Evolutionary conservation across 208 protist species (phyloP), one percentile per base, ranked within the genome.

Genomic region (Trypanosoma rangeli): DNA sequence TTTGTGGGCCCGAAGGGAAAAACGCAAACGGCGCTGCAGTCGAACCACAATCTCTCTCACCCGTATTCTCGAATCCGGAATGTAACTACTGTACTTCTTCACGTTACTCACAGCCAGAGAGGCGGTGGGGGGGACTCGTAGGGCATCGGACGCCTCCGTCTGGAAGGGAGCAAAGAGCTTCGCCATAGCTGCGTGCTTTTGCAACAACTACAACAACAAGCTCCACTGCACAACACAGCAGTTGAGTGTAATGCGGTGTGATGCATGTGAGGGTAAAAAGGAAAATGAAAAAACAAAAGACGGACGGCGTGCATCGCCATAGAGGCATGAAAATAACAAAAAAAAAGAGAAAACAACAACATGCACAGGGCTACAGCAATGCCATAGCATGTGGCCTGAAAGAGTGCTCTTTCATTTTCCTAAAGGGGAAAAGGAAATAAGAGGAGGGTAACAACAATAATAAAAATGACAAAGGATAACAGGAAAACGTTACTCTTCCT

Each of bases 371-470:
- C 42, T 18, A 9, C 13, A 46, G 42, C 42, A 46, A 1, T 46
- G 42, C 42, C 15, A 3, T 18, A 46, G 15, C 12, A 9, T 37
- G 42, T 46, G 42, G 37, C 37, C 15, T 46, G 15, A 16, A 18
- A 46, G 42, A 46, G 15, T 46, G 3, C 42, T 46, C 8, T 46
- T 46, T 1, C 42, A 20, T 5, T 9, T 28, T 48, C 3, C 31
- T 26, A 28, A 68, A 73, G 24, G 29, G 59, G 9, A 59, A 59
- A 18, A 28, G 31, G 42, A 60, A 69, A n/a, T 5, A 68, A 16
- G 29, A 28, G 28, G 48, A n/a, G n/a, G 59, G 1, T 13, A n/a
- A n/a, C 53, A 26, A 56, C 9, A 56, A 67, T 0, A 67, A 56
- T 5, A 57, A 57, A 22, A 56, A 67, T 0, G 56, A 56, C 7